These are phyloP conservation scores for Cryoendolithus antarcticus DNA, from an alignment of 2,329 filamentous ascomycete species.

Conservation along the genomic window DNA sequence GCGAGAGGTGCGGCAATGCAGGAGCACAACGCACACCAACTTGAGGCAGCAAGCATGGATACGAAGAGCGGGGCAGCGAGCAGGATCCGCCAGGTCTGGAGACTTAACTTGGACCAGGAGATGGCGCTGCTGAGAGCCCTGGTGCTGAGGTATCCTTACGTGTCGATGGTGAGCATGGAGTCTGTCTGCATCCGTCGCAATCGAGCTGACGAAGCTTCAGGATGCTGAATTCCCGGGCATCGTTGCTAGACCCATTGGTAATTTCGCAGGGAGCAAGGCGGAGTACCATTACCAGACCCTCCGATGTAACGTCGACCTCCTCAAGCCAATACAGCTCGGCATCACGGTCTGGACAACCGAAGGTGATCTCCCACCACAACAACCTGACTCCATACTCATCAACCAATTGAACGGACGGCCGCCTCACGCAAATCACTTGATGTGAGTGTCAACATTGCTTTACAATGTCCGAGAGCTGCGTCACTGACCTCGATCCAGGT, in stretches of 20 bases:
- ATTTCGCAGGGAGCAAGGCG: conserved; percentile 76
- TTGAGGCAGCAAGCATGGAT: conserved; percentile 27
- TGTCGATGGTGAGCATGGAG: conserved; percentile 70
- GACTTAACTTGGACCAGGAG: conserved; percentile 79
- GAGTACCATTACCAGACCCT: conserved; percentile 98
- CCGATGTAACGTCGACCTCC: conserved; percentile 89
- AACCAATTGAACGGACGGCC: conserved; percentile 27
- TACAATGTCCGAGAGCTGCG: too few species aligned
- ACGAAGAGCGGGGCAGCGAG: conserved; percentile 52
- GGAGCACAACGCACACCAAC: conserved; percentile 32
- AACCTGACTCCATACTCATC: conserved; percentile 40
- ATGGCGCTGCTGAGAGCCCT: conserved; percentile 73
- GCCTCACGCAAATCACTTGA: conserved; percentile 28
- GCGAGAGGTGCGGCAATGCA: conserved; percentile 54
- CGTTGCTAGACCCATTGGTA: conserved; percentile 86
- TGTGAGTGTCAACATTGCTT: conserved; percentile 1
- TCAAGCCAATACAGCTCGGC: conserved; percentile 95
- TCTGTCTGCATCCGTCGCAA: background rate
- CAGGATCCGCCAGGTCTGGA: conserved; percentile 93
- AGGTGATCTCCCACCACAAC: conserved; percentile 70
- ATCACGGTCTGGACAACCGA: conserved; percentile 87
- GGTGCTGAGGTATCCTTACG: conserved; percentile 84
- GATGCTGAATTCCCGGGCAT: conserved; percentile 98
- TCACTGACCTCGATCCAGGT: conserved; percentile 10
- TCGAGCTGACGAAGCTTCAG: conserved; percentile 32